Base-by-base conservation (phyloP, 2,329 filamentous ascomycete genomes). In the Sarocladiaceae sp. region DNA sequence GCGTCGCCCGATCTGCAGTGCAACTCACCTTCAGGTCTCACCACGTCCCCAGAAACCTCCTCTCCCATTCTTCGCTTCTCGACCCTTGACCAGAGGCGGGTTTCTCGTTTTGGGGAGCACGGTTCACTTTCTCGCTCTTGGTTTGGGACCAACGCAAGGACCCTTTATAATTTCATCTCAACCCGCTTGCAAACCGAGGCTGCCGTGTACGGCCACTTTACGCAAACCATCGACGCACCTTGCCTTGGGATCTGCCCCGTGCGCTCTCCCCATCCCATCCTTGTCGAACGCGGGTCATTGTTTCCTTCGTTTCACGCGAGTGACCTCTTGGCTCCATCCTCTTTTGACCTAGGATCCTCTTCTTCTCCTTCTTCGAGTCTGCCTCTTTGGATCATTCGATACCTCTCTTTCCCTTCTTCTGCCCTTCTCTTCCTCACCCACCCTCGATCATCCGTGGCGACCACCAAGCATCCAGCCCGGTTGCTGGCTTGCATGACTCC, bases 241-340 rank as follows among this genome's bases (percentile, higher is more conserved):
- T n/a, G n/a, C n/a, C n/a, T n/a, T n/a, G n/a, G n/a, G n/a, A n/a
- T n/a, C n/a, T n/a, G n/a, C n/a, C n/a, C n/a, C 18, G 15, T 19
- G 15, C 33, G 10, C 21, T 23, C 20, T 12, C 34, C 34, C 19
- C 4, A 26, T 24, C 10, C n/a, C n/a, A 39, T 16, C 34, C 34
- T 39, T 39, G 34, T 39, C 34, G n/a, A 26, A 39, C 34, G 34
- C 21, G 34, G 19, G 19, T 21, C 34, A 39, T 5, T 39, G 34
- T 39, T 39, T 39, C 34, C 21, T 39, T 39, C 34, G 34, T 39
- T 39, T 39, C 34, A 39, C 21, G 19, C n/a, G n/a, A n/a, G n/a
- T n/a, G n/a, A n/a, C n/a, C n/a, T n/a, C n/a, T n/a, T n/a, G n/a
- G n/a, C 20, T 39, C 26, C 10, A 15, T n/a, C 12, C 19, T 23